Evolutionary conservation across 1,139 yeast genomes (phyloP), one percentile per base, ranked within the genome.

Genomic region (Debaryomycetaceae sp.): DNA sequence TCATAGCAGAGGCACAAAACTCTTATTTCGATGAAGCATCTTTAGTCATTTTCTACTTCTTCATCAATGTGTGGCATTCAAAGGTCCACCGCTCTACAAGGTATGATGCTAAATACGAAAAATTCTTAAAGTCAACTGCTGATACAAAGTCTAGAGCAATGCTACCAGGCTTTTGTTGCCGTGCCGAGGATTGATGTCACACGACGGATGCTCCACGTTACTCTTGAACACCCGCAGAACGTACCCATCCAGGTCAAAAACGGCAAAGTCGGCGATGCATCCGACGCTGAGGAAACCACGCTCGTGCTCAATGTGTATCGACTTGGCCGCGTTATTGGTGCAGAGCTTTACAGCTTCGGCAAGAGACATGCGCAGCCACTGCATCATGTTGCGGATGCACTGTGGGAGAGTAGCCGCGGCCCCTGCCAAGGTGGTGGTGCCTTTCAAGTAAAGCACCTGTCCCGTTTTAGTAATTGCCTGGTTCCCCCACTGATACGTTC

Each of bases 391-490:
- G 37, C 73, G 57, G 20, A 73, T 52, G 44, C 77, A 69, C 27
- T 64, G 63, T 21, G 73, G 68, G 32, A 73, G 59, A 21, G 73
- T 67, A 11, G 78, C 70, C 6, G 77, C 77, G 13, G 77, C 67
- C 24, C 80, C 81, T 4, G 80, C 80, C 46, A 73, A 68, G 13
- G 78, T 74, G 31, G 63, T 62, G 10, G 79, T 72, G 14, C 74
- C 77, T 43, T 71, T 56, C 38, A 74, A 58, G 34, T 56, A 60
- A 37, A 73, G 55, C 31, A 58, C 49, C 30, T 61, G 52, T 8
- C 75, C 79, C 13, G 56, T 57, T 44, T 74, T 74, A 27, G 58
- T 67, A 26, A 74, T 64, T 38, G 43, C 50, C 47, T 64, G 68
- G 22, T 51, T 49, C 30, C 66, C 75, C 71, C 74, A 67, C 38